Base-by-base conservation (phyloP, 139 green algal genomes). In the Parachlorella kessleri region DNA sequence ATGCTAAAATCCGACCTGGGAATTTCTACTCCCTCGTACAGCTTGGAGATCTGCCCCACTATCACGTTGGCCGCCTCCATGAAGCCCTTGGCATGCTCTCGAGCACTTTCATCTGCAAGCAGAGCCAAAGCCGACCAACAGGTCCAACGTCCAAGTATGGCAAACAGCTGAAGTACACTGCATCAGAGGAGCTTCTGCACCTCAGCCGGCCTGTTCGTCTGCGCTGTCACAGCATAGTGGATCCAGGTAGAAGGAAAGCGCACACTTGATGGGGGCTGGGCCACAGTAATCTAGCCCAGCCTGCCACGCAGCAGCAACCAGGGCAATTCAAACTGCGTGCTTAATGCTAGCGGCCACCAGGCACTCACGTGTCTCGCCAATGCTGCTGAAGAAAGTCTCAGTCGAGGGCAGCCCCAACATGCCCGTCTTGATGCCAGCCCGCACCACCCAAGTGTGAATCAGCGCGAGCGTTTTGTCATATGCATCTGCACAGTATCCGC, bases 361-460 rank as follows among this genome's bases (percentile, higher is more conserved):
- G 2, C 38, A 26, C 40, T 8, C 38, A 84, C 84, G 84, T 63
- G 88, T 84, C 75, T 91, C 84, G 37, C 86, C 86, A 41, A 93
- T 88, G 53, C 76, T 85, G 6, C 72, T 28, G 23, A 94, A 64
- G 73, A 94, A 94, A 35, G 73, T 35, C 40, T 90, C 87, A 9
- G 84, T 69, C 35, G 70, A 83, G 23, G 90, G 90, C 55, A 93
- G 73, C n/a, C 84, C 89, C 66, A 90, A 79, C 83, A 94, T 89
- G 75, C 86, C 85, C 4, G 88, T 79, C 72, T 90, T 86, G 38
- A 94, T 88, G 66, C 85, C 90, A 23, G 81, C 83, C 18, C 83
- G 77, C 38, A 94, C 87, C 36, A 93, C 76, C 81, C 72, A 87
- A 0, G 81, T 88, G 76, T 94, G 90, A 3, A 92, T 87, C 28